These are phyloP conservation scores for Ogataea wickerhamii DNA, from an alignment of 805 yeast species.

Conservation along the genomic window DNA sequence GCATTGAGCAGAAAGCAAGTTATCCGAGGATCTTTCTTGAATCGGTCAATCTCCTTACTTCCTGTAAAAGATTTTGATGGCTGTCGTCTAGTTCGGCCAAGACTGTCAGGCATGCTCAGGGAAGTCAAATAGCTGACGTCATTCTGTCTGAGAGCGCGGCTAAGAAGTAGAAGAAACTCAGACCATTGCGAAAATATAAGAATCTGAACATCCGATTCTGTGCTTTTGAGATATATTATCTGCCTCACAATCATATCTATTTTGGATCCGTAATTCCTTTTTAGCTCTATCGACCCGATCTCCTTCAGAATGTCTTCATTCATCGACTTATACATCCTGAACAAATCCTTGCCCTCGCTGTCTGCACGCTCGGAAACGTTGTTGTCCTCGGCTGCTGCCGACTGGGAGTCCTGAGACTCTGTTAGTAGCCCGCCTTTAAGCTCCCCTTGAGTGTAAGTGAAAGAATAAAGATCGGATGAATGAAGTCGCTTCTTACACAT, in stretches of 20 bases:
- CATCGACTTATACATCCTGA: conserved; percentile 44
- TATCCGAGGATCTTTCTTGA: conserved; percentile 56
- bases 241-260: conserved; percentile 79
- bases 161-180: conserved; percentile 63
- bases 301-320: conserved; percentile 39
- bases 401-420: conserved; percentile 12
- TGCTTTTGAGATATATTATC: conserved; percentile 55
- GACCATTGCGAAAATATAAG: conserved; percentile 90
- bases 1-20: conserved; percentile 87
- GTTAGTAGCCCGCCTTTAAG: conserved; percentile 44
- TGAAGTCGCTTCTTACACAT: conserved; percentile 62
- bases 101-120: conserved; percentile 19
- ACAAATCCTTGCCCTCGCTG: conserved; percentile 31
- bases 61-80: conserved; percentile 8
- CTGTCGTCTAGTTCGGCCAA: not conserved
- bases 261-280: conserved; percentile 72
- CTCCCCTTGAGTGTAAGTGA: conserved; percentile 55
- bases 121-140: conserved; percentile 57
- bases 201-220: conserved; percentile 67
- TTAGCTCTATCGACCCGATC: conserved; percentile 42
- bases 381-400: conserved; percentile 23
- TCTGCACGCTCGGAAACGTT: conserved; percentile 4
- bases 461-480: conserved; percentile 57
- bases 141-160: conserved; percentile 59
- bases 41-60: conserved; percentile 46